A percentile compares a stretch with the other conserved stretches of the same genome.
Conservation (phyloP, 169 alveolate genomes). For the Plasmodium coatneyi region DNA sequence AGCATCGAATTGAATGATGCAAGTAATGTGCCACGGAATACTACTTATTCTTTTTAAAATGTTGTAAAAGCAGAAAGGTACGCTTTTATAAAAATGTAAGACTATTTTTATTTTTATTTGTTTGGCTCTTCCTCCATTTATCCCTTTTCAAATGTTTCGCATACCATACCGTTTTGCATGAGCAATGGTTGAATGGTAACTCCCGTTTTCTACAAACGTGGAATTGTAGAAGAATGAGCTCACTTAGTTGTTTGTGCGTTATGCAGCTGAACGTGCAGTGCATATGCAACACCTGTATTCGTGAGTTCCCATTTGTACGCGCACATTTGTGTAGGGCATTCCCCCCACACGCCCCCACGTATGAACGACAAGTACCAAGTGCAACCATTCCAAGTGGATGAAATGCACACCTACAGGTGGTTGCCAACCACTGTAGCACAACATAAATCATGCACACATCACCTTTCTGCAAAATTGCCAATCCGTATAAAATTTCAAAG, state of each 20-base stretch:
- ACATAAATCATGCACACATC: neutral
- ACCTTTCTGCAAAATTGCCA: neutral
- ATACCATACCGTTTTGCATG: neutral
- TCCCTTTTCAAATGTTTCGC: neutral
- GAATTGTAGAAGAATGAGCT: neutral
- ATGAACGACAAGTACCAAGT: neutral
- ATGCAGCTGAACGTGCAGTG: neutral
- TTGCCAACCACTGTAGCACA: neutral
- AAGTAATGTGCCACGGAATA: neutral
- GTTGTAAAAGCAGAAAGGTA: neutral
- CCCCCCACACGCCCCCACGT: neutral
- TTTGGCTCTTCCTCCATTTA: neutral
- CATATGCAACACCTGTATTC: neutral
- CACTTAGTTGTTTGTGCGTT: neutral
- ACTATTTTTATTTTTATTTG: neutral
- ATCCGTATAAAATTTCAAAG: neutral
- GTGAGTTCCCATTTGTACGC: neutral
- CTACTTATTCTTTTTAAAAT: neutral
- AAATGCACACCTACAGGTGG: neutral
- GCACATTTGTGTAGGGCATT: neutral
- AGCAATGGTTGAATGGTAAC: neutral
- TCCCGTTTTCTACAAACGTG: neutral
- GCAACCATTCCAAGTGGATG: neutral
- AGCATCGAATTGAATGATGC: neutral
- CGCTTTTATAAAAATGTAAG: neutral